Conservation (phyloP, 2,329 filamentous ascomycete species). For the Colletotrichum tofieldiae region DNA sequence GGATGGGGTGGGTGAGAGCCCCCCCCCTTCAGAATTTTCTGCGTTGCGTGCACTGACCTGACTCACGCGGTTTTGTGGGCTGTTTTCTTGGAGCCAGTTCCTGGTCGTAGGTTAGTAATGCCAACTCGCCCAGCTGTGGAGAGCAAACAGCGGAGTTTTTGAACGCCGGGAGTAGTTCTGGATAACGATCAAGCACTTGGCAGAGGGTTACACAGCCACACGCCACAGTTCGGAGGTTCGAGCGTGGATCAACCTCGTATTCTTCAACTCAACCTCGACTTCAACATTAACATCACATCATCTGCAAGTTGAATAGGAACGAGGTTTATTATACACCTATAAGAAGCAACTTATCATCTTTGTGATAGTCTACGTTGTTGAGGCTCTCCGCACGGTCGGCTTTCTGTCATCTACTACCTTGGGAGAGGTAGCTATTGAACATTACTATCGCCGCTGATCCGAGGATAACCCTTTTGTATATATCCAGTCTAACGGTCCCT, state of each 20-base stretch:
- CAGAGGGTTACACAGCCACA: conserved; percentile 1
- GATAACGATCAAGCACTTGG: neutral
- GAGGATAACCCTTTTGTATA: neutral
- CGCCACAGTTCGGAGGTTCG: neutral
- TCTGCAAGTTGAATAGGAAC: too few relatives aligned
- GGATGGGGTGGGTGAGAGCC: conserved; percentile 2
- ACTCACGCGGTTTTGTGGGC: neutral
- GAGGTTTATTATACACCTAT: too few relatives aligned
- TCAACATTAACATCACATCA: neutral
- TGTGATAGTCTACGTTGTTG: neutral
- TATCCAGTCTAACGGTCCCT: neutral
- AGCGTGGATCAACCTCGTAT: neutral
- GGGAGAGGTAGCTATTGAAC: neutral
- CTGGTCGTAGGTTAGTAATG: conserved; percentile 18
- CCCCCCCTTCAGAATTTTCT: conserved; percentile 1
- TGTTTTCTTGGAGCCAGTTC: conserved; percentile 5
- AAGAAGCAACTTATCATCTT: neutral
- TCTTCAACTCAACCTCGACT: neutral
- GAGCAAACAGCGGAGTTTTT: neutral
- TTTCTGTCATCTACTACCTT: neutral
- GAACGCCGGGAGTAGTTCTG: neutral
- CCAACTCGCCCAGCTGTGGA: conserved; percentile 2
- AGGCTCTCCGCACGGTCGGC: neutral
- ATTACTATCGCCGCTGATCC: neutral
- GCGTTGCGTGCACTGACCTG: conserved; percentile 19